phyloP scores from a whole-genome alignment of 2,329 filamentous ascomycete genomes.

The Microsporum audouinii region DNA sequence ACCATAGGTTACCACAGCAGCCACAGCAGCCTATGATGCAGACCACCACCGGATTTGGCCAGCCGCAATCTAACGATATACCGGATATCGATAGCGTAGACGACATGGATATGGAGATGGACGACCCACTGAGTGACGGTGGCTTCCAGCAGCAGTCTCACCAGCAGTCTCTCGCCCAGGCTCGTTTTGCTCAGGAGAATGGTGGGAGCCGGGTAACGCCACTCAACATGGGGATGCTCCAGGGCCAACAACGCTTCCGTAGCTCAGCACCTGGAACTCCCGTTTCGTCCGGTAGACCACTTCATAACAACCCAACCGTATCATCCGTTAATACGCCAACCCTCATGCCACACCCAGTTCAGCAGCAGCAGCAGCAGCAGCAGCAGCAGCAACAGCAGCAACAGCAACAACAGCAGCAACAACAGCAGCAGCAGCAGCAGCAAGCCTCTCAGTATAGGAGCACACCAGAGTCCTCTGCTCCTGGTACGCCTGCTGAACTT shows the following conservation, averaged over 20 bases:
- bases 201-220: conserved; percentile 48
- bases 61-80: conserved; percentile 21
- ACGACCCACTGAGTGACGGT: conserved; percentile 56
- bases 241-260: conserved; percentile 64
- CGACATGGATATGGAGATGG: conserved; percentile 98
- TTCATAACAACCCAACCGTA: conserved; percentile 89
- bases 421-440: neutral
- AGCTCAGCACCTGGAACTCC: conserved; percentile 81
- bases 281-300: conserved; percentile 52
- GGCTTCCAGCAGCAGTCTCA: conserved; percentile 42
- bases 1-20: conserved; percentile 10
- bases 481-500: conserved; percentile 60
- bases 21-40: conserved; percentile 14
- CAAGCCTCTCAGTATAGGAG: conserved; percentile 42
- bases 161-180: conserved; percentile 58
- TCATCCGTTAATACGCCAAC: conserved; percentile 96
- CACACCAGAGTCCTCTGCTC: conserved; percentile 55
- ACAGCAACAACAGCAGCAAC: conserved; percentile 39
- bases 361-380: conserved; percentile 44
- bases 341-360: conserved; percentile 63
- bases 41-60: conserved; percentile 13
- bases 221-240: conserved; percentile 69
- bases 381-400: neutral
- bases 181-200: conserved; percentile 46
- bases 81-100: conserved; percentile 30